These are phyloP conservation scores for Leccinum obscurum DNA, from an alignment of 768 basidiomycete genomes.

Conservation along the genomic window DNA sequence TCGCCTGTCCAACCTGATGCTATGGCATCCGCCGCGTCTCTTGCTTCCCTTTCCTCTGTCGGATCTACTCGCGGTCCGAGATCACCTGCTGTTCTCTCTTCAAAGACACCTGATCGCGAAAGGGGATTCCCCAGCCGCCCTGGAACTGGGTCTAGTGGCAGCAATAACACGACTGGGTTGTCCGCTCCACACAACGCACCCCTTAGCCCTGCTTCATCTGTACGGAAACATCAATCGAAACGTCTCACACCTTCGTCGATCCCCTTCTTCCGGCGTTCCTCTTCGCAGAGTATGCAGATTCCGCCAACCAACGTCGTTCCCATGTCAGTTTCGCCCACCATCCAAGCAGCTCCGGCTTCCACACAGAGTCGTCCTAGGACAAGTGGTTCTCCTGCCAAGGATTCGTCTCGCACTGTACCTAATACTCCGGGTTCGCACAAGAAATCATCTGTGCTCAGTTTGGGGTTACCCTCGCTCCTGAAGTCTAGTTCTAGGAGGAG, in stretches of 20 bases:
- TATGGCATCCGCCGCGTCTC: conserved; percentile 76
- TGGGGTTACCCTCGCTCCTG: conserved; percentile 79
- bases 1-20: conserved; percentile 71
- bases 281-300: conserved; percentile 83
- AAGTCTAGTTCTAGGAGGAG: conserved; percentile 86
- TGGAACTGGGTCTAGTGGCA: conserved; percentile 75
- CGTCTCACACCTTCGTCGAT: conserved; percentile 91
- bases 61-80: conserved; percentile 60
- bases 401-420: conserved; percentile 51
- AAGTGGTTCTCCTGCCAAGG: conserved; percentile 53
- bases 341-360: conserved; percentile 46
- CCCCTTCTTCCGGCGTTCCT: conserved; percentile 90
- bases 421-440: conserved; percentile 64
- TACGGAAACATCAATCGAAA: conserved; percentile 65
- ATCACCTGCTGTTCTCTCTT: conserved; percentile 41
- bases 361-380: conserved; percentile 44
- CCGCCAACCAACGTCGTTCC: conserved; percentile 44
- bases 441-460: conserved; percentile 80
- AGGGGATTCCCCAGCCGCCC: conserved; percentile 58
- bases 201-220: conserved; percentile 70
- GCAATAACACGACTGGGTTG: conserved; percentile 61
- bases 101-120: conserved; percentile 64
- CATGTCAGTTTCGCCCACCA: conserved; percentile 50
- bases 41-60: conserved; percentile 71
- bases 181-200: conserved; percentile 57